Base-by-base conservation (phyloP, 805 yeast species). In the Cyberlindnera xylosilytica region DNA sequence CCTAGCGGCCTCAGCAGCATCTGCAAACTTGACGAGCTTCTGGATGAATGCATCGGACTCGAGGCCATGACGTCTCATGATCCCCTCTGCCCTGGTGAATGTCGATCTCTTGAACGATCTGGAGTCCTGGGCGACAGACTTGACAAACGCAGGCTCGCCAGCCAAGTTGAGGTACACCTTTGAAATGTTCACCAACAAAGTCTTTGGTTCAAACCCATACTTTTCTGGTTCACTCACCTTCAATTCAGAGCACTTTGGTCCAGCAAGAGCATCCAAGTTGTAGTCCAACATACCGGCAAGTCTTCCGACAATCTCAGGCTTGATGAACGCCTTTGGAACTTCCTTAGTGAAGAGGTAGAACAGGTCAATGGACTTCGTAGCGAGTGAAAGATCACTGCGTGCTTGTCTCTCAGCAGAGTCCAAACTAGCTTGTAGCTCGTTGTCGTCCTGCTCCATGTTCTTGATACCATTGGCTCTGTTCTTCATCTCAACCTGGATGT, bases 201-300 rank as follows among this genome's bases (percentile, higher is more conserved):
- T 74, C 46, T 79, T 79, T 5, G 99, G 97, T 53, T 87, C 79
- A 62, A 93, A 93, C 23, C 79, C 76, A 59, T 89, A 90, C 52
- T 80, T 78, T 50, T 83, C 87, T 0, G 97, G 97, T 48, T 83
- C 74, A 45, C 75, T 73, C 22, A 93, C 99, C 58, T 87, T 88
- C 54, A 93, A 74, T 38, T 85, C 89, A 9, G 90, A 78, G 66
- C 96, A 90, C 58, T 85, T 84, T 13, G 98, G 97, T 0, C 99
- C 99, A 20, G 89, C 97, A 63, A 93, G 70, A n/a, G 91, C 88
- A 38, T 80, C 85, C 47, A 93, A 69, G 60, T 93, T 93, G 65
- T 90, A 91, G 66, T 93, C 85, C 60, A 93, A 70, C 99, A 93
- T 93, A 35, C 96, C 89, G 0, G 99, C 96, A 49, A 93, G 70